A percentile compares a stretch with the other conserved stretches of the same genome.
Evolutionary conservation across 805 yeast genomes (phyloP).

Genomic region (Myxozyma neotropica): DNA sequence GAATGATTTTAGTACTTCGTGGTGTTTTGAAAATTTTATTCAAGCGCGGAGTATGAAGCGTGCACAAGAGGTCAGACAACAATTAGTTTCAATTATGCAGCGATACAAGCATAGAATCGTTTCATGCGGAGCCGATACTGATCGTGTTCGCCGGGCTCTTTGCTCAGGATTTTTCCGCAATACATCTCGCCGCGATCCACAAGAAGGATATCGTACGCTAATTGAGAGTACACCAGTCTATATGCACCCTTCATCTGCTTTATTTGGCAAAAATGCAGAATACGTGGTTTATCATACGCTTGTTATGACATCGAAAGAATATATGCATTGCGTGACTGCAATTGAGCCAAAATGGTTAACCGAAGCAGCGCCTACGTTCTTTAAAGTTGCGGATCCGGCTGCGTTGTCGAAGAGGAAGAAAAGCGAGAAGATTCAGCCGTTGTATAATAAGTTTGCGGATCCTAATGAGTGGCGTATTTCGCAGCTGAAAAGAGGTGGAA

Average conservation of each 20-base stretch:
- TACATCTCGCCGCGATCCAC: conserved; percentile 64
- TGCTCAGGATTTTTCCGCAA: conserved; percentile 73
- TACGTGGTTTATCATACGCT: conserved; percentile 78
- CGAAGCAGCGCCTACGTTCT: conserved; percentile 78
- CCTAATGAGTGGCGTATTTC: conserved; percentile 80
- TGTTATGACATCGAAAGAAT: conserved; percentile 83
- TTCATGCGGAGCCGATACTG: conserved; percentile 43
- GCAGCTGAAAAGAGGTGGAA: conserved; percentile 40
- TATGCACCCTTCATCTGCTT: conserved; percentile 83
- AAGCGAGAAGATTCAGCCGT: conserved; percentile 70
- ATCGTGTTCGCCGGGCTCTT: conserved; percentile 54
- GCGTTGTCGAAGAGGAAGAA: conserved; percentile 55
- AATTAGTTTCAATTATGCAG: conserved; percentile 56
- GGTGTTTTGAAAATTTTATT: conserved; percentile 85
- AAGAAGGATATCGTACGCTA: conserved; percentile 52
- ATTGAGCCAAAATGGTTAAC: conserved; percentile 70
- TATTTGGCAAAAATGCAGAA: conserved; percentile 76
- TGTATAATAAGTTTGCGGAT: conserved; percentile 61
- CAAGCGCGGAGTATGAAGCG: conserved; percentile 73
- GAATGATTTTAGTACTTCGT: conserved; percentile 64
- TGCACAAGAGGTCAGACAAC: conserved; percentile 70
- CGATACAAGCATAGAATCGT: conserved; percentile 39
- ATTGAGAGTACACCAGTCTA: conserved; percentile 52
- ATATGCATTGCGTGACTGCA: conserved; percentile 75
- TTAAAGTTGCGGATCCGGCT: conserved; percentile 60